These are phyloP conservation scores for Macrolepiota fuliginosa DNA, from an alignment of 768 basidiomycete species.

Conservation along the genomic window DNA sequence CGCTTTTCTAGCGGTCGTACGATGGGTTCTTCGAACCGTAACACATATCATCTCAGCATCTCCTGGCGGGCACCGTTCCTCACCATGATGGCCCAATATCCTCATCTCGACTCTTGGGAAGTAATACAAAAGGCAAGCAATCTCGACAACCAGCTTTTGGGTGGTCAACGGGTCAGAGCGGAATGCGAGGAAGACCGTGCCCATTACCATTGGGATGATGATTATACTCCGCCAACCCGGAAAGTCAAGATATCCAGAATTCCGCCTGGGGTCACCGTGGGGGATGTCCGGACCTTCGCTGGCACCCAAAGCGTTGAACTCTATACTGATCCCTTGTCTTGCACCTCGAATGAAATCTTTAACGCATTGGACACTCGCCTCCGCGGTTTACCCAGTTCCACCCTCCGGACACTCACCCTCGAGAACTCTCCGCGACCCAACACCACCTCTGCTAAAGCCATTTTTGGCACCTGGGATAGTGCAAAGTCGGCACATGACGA, in stretches of 20 bases:
- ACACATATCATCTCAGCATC: conserved; percentile 41
- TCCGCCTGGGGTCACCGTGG: neutral
- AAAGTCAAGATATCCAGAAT: conserved; percentile 11
- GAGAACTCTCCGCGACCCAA: neutral
- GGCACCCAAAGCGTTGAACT: neutral
- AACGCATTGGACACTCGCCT: conserved; percentile 7
- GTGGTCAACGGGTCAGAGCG: conserved; percentile 45
- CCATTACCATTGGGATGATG: neutral
- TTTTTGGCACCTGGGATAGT: conserved; percentile 48
- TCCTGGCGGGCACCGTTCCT: conserved; percentile 51
- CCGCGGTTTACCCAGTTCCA: neutral
- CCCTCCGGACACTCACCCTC: conserved; percentile 8
- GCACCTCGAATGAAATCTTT: conserved; percentile 6
- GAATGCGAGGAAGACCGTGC: conserved; percentile 40
- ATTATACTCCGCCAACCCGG: neutral
- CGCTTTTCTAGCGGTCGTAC: conserved; percentile 33
- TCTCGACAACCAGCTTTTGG: conserved; percentile 33
- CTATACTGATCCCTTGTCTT: neutral
- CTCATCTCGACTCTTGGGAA: conserved; percentile 18
- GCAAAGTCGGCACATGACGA: conserved; percentile 37
- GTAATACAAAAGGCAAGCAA: conserved; percentile 32
- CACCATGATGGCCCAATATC: conserved; percentile 44
- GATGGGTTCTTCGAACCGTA: conserved; percentile 36
- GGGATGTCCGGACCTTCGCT: conserved; percentile 2
- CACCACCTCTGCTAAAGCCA: conserved; percentile 30